These are phyloP conservation scores for Solanum peruvianum DNA, from an alignment of 257 asterid genomes.

Conservation along the genomic window DNA sequence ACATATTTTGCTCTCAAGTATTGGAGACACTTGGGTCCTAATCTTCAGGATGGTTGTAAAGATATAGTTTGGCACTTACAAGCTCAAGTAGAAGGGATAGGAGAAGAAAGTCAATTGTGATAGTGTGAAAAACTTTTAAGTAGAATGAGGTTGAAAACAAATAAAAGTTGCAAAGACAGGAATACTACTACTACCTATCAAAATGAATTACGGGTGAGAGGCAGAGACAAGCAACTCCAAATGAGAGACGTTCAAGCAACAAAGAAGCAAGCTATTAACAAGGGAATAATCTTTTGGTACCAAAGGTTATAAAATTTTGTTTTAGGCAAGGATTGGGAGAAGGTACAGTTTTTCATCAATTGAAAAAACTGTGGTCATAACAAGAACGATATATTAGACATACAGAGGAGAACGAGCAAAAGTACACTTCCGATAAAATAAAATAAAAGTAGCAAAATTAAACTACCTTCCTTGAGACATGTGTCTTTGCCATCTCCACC, in stretches of 20 bases:
- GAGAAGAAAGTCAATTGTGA: not conserved
- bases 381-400: not conserved
- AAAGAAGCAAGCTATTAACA: not conserved
- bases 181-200: not conserved
- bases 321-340: not conserved
- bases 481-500: constrained; percentile 74
- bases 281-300: not conserved
- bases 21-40: not conserved
- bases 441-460: not conserved
- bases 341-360: not conserved
- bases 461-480: constrained; percentile 65
- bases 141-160: not conserved
- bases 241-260: not conserved
- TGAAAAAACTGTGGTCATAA: not conserved
- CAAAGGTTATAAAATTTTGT: not conserved
- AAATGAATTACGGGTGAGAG: not conserved
- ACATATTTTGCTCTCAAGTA: not conserved
- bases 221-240: not conserved
- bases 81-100: not conserved
- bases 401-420: not conserved
- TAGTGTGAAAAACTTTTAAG: not conserved
- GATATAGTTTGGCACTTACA: not conserved
- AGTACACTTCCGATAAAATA: not conserved
- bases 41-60: not conserved
- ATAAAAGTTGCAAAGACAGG: not conserved